Evolutionary conservation across 2,329 filamentous ascomycete genomes (phyloP), one percentile per base, ranked within the genome.

Genomic region (Fusarium irregulare): DNA sequence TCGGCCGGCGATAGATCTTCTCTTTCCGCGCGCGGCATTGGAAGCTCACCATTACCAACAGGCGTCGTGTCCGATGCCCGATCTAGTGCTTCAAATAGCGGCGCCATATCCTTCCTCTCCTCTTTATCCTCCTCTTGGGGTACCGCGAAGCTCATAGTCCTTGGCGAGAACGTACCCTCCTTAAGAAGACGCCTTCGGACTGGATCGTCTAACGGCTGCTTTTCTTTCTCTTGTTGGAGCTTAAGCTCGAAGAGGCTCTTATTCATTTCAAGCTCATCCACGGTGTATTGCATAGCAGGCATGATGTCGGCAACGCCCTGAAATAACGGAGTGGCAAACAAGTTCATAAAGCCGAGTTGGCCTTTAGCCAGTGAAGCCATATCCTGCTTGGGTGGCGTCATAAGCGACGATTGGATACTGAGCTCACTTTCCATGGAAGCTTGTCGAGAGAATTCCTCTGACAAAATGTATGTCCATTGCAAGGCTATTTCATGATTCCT

Each of bases 261-360:
- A 79, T 98, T 98, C 61, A 83, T 83, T 53, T 92, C 85, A 25
- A 98, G 90, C 79, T 97, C 93, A 27, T 92, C 88, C 14, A 97
- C 91, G 14, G 91, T 93, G 79, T 97, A 98, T 53, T 86, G 84
- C 89, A 98, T 93, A 23, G 88, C 88, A 3, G 96, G 94, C 76
- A 98, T 87, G 37, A 98, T 88, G 73, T 97, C 92, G 30, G 93
- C 90, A 10, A 98, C 91, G 10, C 92, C 93, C 76, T 94, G 90
- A 77, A 99, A 99, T 0, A 99, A 86, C 2, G 96, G 96, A 50
- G 94, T 89, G 18, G 95, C 96, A 78, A 98, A 98, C 74, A 98
- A 88, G 71, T 93, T 96, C 93, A 98, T 98, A 81, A 99, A 99
- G 25, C 93, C 92, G 57, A 98, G 92, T 80, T 99, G 96, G 10